Evolutionary conservation across 345 rosid genomes (phyloP), one percentile per base, ranked within the genome.

Genomic region (Eucalyptus tenuipes): DNA sequence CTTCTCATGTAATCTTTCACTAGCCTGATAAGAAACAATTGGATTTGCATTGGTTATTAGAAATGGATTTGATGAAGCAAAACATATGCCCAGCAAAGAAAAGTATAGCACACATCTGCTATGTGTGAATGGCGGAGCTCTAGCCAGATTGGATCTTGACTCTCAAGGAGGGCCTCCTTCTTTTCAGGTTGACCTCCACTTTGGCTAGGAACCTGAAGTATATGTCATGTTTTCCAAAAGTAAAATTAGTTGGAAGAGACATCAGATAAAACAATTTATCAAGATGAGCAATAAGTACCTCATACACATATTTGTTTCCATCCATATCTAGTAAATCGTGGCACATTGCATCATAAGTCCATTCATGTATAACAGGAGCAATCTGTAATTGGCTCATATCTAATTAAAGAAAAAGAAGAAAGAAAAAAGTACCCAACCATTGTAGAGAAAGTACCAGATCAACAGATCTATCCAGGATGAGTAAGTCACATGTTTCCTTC

Each of bases 301-400:
- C 96, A 45, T 95, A 88, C 49, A 91, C 91, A 89, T 93, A 96
- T 90, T 96, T 96, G 87, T 96, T 97, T 88, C 99, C 98, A 12
- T 97, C 98, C 98, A 96, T 96, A 80, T 95, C 93, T 88, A 96
- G 95, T 93, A 97, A 93, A 91, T 97, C 99, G 66, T 96, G 99
- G 96, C 99, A 96, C 98, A 97, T 96, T 48, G 99, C 98, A 92
- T 97, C 99, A 89, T 97, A 97, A 66, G 99, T 97, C 99, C 99
- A 97, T 92, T 97, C 99, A 68, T 97, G 99, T 88, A 97, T 96
- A 88, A 96, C 94, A 81, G 99, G 99, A 89, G 99, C 98, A 90
- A 97, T 96, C 98, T 96, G 89, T 91, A 91, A 57, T 89, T 87
- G 47, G 31, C 91, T 87, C 40, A 86, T 88, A 90, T 86, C 75